A percentile compares a stretch with the other conserved stretches of the same genome.
Evolutionary conservation across 164 flowering plant species (phyloP).

Genomic region (Berberis thunbergii): DNA sequence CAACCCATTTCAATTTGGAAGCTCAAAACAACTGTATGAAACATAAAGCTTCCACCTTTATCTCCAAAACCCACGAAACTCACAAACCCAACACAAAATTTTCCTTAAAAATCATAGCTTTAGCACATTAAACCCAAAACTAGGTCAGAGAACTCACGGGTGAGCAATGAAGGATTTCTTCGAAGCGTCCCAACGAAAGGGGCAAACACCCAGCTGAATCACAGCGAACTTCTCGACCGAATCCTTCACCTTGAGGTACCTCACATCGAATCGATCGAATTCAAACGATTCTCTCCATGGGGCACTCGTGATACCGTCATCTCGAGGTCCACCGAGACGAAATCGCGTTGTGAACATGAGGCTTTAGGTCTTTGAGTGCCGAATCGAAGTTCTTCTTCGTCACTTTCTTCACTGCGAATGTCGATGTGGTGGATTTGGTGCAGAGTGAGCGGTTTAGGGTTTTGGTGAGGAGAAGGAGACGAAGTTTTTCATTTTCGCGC

Average conservation of each 20-base stretch:
- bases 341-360: slow-evolving; percentile 62
- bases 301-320: slow-evolving; percentile 88
- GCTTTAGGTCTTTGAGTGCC: slow-evolving; percentile 41
- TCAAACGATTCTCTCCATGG: slow-evolving; percentile 90
- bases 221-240: slow-evolving; percentile 96
- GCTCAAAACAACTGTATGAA: too few species aligned
- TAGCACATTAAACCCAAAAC: too few species aligned
- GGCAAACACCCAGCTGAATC: slow-evolving; percentile 90
- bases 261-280: slow-evolving; percentile 66
- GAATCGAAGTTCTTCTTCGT: slow-evolving; percentile 73
- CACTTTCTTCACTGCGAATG: slow-evolving; percentile 59
- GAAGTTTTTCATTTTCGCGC: background rate
- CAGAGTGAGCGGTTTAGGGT: slow-evolving; percentile 10
- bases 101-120: background rate
- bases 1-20: too few species aligned
- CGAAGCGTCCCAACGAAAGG: slow-evolving; percentile 71
- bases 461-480: slow-evolving; percentile 1
- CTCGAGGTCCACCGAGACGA: slow-evolving; percentile 83
- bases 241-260: slow-evolving; percentile 79
- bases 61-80: too few species aligned
- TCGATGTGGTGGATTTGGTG: background rate
- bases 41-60: too few species aligned
- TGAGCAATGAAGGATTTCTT: slow-evolving; percentile 54
- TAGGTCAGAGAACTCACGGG: slow-evolving; percentile 44
- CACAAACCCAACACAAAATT: background rate